Evolutionary conservation across 108 stramenopile genomes (phyloP).

Genomic region (Aurantiochytrium sp.): DNA sequence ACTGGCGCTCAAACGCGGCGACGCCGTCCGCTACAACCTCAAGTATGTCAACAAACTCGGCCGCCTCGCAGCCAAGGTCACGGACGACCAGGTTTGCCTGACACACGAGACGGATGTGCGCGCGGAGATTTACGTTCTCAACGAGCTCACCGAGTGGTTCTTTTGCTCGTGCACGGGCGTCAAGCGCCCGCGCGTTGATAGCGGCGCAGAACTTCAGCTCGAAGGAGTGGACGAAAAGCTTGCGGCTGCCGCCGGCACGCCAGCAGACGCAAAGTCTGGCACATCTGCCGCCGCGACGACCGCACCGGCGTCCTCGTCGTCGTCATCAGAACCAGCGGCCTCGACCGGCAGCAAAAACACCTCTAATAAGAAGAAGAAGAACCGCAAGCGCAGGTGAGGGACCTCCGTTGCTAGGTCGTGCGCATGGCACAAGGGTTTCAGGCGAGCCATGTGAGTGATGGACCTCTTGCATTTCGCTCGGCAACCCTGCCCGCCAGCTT

Average conservation of each 20-base stretch:
- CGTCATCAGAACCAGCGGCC: neutral
- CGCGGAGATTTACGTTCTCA: neutral
- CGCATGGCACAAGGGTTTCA: too few species aligned
- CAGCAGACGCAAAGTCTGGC: neutral
- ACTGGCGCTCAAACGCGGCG: neutral
- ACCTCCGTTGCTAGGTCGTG: too few species aligned
- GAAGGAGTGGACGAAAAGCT: neutral
- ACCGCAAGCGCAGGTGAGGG: neutral
- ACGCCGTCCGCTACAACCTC: neutral
- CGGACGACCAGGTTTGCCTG: neutral
- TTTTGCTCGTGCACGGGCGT: neutral
- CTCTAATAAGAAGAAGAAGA: neutral
- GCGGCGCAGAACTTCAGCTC: neutral
- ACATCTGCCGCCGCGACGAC: neutral
- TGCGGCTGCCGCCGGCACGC: neutral
- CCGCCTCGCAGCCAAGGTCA: neutral
- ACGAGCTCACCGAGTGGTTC: conserved; percentile 4
- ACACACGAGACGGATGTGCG: neutral
- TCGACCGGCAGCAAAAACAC: neutral
- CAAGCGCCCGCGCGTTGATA: neutral
- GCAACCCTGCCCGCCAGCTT: too few species aligned
- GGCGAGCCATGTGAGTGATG: too few species aligned
- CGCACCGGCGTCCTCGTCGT: too few species aligned
- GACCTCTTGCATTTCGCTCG: too few species aligned
- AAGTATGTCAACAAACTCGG: neutral